Evolutionary conservation across 2,329 filamentous ascomycete species (phyloP).

Genomic region (Diplodia intermedia): DNA sequence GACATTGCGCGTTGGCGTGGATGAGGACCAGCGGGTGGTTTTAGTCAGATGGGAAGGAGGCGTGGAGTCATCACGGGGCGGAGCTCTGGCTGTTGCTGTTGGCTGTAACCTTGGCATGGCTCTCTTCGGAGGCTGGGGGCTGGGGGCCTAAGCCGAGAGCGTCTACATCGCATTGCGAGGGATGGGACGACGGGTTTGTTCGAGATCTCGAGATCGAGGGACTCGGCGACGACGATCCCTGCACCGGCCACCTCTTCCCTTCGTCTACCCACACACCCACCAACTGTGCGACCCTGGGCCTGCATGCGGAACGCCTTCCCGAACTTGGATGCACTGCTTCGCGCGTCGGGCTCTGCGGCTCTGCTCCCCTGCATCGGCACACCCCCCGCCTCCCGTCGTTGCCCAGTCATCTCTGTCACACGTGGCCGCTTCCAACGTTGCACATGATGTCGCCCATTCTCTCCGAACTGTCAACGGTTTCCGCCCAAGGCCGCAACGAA

Average conservation of each 20-base stretch:
- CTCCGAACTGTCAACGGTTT: background rate
- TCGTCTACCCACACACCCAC: no score
- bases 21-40: background rate
- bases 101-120: background rate
- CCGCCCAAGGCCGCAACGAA: background rate
- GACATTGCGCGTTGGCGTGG: constrained; percentile 4
- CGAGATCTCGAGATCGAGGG: background rate
- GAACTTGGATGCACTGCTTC: background rate
- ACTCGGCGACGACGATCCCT: background rate
- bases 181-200: background rate
- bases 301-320: background rate
- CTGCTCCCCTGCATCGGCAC: background rate
- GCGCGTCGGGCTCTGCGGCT: constrained; percentile 11
- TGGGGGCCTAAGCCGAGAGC: background rate
- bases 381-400: no score
- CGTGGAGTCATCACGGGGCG: constrained; percentile 6
- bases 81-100: background rate
- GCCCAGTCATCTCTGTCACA: background rate
- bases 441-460: background rate
- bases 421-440: background rate
- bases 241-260: background rate
- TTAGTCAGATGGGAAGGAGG: background rate
- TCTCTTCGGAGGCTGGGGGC: background rate
- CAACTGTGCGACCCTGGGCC: background rate
- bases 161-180: background rate